Base-by-base conservation (phyloP, 768 basidiomycete species). In the Lactifluus volemus region DNA sequence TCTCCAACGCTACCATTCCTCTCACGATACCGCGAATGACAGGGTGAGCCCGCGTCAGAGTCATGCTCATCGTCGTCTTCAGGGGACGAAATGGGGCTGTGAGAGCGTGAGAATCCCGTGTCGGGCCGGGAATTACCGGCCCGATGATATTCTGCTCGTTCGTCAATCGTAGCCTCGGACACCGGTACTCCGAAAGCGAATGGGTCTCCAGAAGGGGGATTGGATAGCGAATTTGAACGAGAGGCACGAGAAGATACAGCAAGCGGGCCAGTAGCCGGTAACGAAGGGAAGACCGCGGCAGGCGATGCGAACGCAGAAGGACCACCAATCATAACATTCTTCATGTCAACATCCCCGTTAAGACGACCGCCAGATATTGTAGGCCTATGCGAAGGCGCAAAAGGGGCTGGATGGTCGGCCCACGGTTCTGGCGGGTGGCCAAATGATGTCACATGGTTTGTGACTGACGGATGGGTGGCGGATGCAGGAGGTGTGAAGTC, bases 1-100 rank as follows among this genome's bases (percentile, higher is more conserved):
- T 61, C 63, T 25, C 60, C 60, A 61, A 66, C 52, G 39, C 61
- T 58, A 53, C 50, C 65, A 50, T 59, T 49, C 21, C 57, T 51
- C 38, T 44, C 36, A 32, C 47, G 65, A 45, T 65, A 66, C 29
- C 55, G 65, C n/a, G 60, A 61, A 45, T 68, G 65, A 56, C 67
- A 67, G 48, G 71, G 70, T 48, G 72, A 70, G 15, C 70, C 70
- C n/a, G 65, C 49, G 6, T 65, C 70, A 48, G 61, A 63, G 48
- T 71, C 72, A 45, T 70, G 69, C 36, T 75, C 74, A 42, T 72
- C 67, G 42, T 74, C 73, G 8, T 70, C 67, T 49, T 74, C 75
- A 34, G 71, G 73, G 29, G 74, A 73, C 25, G 67, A 67, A 21
- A 63, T 58, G 10, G 63, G 61, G 49, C 51, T 64, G 56, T 55